These are phyloP conservation scores for Grosmannia serpens DNA, from an alignment of 2,329 filamentous ascomycete species.

Conservation along the genomic window DNA sequence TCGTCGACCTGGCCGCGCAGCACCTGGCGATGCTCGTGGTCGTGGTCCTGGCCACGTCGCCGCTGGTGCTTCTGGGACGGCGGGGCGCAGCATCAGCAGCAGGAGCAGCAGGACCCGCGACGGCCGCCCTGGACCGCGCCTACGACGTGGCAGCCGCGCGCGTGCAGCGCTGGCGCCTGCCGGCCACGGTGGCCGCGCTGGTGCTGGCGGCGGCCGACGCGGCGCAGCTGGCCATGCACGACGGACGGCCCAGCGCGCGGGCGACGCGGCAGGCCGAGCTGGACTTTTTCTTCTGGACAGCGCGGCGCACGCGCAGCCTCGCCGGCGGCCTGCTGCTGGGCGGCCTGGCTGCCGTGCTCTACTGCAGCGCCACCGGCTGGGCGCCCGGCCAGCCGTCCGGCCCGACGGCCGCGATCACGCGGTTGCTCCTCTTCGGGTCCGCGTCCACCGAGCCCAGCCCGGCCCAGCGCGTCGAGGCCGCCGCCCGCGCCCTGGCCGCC, in stretches of 20 bases:
- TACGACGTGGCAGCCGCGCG: constrained; percentile 5
- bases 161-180: constrained; percentile 47
- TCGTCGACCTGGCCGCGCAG: constrained; percentile 61
- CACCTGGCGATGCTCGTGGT: constrained; percentile 68
- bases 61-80: constrained; percentile 47
- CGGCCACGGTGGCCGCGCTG: constrained; percentile 53
- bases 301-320: constrained; percentile 51
- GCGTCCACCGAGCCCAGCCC: constrained; percentile 52
- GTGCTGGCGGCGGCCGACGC: constrained; percentile 52
- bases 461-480: constrained; percentile 54
- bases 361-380: constrained; percentile 43
- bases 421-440: constrained; percentile 25
- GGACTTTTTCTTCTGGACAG: constrained; percentile 61
- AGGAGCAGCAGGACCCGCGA: constrained; percentile 8
- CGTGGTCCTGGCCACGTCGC: constrained; percentile 62
- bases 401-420: not conserved
- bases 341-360: constrained; percentile 54
- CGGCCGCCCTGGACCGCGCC: not conserved
- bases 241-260: constrained; percentile 51
- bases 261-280: constrained; percentile 51
- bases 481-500: constrained; percentile 43
- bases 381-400: not conserved
- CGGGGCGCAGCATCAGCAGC: constrained; percentile 26
- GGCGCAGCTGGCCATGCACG: constrained; percentile 53
- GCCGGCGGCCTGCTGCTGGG: constrained; percentile 54